Evolutionary conservation across 202 grass and related monocot genomes (phyloP).

Genomic region (Tripidium arundinaceum): DNA sequence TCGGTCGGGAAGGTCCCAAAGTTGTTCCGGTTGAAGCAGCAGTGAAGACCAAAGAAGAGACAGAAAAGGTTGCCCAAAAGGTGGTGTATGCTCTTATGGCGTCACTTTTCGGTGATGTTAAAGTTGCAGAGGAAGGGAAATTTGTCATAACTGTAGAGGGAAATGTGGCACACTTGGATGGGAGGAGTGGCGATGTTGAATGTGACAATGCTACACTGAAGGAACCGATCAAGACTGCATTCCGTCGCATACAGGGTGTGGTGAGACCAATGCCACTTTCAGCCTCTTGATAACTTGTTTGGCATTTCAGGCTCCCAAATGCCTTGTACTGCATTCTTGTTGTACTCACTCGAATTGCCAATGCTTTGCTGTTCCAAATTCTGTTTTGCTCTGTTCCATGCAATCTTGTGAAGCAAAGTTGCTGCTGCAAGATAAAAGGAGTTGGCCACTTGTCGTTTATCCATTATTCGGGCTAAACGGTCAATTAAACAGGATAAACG

Average conservation of each 20-base stretch:
- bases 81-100: slow-evolving; percentile 70
- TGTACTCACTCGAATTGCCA: neutral
- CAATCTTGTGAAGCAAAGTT: neutral
- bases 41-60: slow-evolving; percentile 60
- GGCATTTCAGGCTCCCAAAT: neutral
- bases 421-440: neutral
- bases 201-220: slow-evolving; percentile 57
- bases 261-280: slow-evolving; percentile 80
- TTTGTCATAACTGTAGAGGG: slow-evolving; percentile 68
- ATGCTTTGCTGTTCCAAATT: neutral
- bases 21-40: slow-evolving; percentile 52
- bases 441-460: no score
- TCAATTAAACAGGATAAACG: no score
- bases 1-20: slow-evolving; percentile 71
- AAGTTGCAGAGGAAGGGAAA: slow-evolving; percentile 67
- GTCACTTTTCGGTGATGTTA: slow-evolving; percentile 83
- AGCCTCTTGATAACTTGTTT: slow-evolving; percentile 31
- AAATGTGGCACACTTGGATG: slow-evolving; percentile 55
- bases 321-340: neutral
- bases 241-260: slow-evolving; percentile 59
- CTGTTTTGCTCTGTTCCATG: neutral
- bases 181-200: slow-evolving; percentile 67
- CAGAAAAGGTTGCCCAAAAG: slow-evolving; percentile 60
- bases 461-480: no score
- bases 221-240: slow-evolving; percentile 71